Conservation (phyloP, 2,329 filamentous ascomycete genomes). For the Fusarium verticillioides region DNA sequence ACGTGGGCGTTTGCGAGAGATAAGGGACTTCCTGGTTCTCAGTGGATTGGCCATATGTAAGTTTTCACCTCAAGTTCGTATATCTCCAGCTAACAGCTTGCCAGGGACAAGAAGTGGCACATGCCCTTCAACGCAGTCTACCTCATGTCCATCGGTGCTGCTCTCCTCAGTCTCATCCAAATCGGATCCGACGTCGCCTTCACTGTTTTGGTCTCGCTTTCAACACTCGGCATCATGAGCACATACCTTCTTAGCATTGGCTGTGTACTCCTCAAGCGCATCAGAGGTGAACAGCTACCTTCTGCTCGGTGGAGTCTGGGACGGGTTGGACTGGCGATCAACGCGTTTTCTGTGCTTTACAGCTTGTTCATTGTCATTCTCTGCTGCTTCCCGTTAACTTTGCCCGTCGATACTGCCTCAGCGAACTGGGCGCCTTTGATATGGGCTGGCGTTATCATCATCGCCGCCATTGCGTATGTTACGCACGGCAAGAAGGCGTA, state of each 20-base stretch:
- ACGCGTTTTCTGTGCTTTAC: slow-evolving; percentile 23
- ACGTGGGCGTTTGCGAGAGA: slow-evolving; percentile 26
- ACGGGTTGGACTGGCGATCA: slow-evolving; percentile 8
- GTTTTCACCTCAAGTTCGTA: fast-evolving
- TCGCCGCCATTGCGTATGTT: slow-evolving; percentile 10
- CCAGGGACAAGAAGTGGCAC: slow-evolving; percentile 27
- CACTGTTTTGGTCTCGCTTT: slow-evolving; percentile 13
- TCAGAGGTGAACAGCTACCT: slow-evolving; percentile 17
- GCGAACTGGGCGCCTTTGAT: slow-evolving; percentile 29
- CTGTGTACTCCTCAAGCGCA: slow-evolving; percentile 23
- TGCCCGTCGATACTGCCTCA: slow-evolving; percentile 15
- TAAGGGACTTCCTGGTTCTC: slow-evolving; percentile 16
- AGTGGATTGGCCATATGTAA: slow-evolving; percentile 24
- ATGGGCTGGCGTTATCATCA: slow-evolving; percentile 20
- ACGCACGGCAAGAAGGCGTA: slow-evolving; percentile 7
- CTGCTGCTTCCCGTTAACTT: slow-evolving; percentile 17
- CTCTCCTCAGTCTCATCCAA: slow-evolving; percentile 17
- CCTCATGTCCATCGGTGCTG: slow-evolving; percentile 26
- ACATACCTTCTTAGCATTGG: slow-evolving; percentile 29
- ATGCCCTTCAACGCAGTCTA: slow-evolving; percentile 28
- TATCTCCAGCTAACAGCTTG: not conserved
- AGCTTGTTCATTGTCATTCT: slow-evolving; percentile 29
- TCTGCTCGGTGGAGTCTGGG: slow-evolving; percentile 23
- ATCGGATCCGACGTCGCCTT: slow-evolving; percentile 25
- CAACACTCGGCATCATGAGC: slow-evolving; percentile 23